Base-by-base conservation (phyloP, 2,329 filamentous ascomycete species). In the Pseudopyricularia cyperi region DNA sequence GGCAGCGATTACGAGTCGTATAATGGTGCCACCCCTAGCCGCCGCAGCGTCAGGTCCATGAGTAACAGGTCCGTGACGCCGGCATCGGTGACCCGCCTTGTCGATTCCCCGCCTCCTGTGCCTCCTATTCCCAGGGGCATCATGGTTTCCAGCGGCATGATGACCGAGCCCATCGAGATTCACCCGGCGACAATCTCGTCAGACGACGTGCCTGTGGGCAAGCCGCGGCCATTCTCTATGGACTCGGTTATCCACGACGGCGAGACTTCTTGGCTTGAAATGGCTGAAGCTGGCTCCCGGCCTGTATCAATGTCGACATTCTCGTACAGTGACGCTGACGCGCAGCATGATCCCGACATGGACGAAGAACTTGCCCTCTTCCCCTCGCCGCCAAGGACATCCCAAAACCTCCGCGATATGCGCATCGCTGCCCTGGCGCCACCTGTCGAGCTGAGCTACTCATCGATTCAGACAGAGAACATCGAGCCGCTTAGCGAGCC, bases 1-100 rank as follows among this genome's bases (percentile, higher is more conserved):
- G 80, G 81, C 57, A 84, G 85, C 58, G 87, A 88, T 56, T 86
- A 88, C 54, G 83, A 85, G 55, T 83, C 85, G 52, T 72, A 68
- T 54, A 44, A 44, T n/a, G 39, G 71, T 15, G 72, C 71, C 17
- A 82, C 79, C 30, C 80, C 80, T 26, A 77, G 73, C 56, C 71
- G 72, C 35, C 65, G 68, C 44, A 72, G 71, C 54, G 60, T 68
- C 24, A 71, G 72, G 44, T 73, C 69, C 17, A 59, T 66, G 44
- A 72, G 71, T 54, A 60, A 67, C 22, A 71, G 72, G 44, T 73
- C 69, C 17, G 59, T 66, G 44, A 77, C 75, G 6, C 75, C 76
- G 22, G 71, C 65, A 26, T 79, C 76, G 11, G 63, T 68, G 22
- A 63, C 61, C 47, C 63, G 70, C 42, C 65, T 66, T 24, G 63